Evolutionary conservation across 2,329 filamentous ascomycete species (phyloP).

Genomic region (Chaetomiaceae sp.): DNA sequence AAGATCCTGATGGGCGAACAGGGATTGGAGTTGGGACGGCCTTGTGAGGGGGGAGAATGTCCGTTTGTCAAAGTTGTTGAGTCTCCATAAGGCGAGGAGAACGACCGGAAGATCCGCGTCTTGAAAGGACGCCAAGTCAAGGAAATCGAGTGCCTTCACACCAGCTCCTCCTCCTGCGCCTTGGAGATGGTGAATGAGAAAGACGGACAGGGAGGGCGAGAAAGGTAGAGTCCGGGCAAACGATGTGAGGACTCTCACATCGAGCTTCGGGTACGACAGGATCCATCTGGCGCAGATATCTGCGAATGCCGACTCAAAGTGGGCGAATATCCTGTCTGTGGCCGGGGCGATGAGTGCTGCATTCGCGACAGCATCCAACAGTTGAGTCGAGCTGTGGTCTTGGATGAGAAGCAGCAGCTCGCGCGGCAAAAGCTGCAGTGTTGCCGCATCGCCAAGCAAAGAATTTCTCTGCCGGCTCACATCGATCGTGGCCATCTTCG

Average conservation of each 20-base stretch:
- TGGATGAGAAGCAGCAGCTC: conserved; percentile 67
- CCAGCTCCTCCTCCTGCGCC: conserved; percentile 2
- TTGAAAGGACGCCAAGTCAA: conserved; percentile 22
- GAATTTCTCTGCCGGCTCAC: conserved; percentile 51
- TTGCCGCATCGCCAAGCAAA: conserved; percentile 51
- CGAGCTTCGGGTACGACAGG: conserved; percentile 39
- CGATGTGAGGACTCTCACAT: conserved; percentile 56
- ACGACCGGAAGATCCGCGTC: conserved; percentile 33
- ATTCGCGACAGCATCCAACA: conserved; percentile 67
- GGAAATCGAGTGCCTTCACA: conserved; percentile 5
- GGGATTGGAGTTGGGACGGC: conserved; percentile 61
- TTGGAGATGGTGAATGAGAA: conserved; percentile 43
- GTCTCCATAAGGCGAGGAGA: conserved; percentile 69
- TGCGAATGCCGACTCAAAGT: conserved; percentile 71
- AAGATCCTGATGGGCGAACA: conserved; percentile 58
- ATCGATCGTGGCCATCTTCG: conserved; percentile 53
- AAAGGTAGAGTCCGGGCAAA: conserved; percentile 79
- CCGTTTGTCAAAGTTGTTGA: conserved; percentile 70
- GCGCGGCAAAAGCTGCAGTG: conserved; percentile 58
- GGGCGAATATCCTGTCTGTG: conserved; percentile 68
- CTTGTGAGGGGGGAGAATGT: conserved; percentile 56
- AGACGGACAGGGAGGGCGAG: conserved; percentile 72
- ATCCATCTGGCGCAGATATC: conserved; percentile 83
- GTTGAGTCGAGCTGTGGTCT: conserved; percentile 57
- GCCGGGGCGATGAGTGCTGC: conserved; percentile 64